Conservation (phyloP, 1,139 yeast genomes). For the Magnusiomyces tetraspermus region DNA sequence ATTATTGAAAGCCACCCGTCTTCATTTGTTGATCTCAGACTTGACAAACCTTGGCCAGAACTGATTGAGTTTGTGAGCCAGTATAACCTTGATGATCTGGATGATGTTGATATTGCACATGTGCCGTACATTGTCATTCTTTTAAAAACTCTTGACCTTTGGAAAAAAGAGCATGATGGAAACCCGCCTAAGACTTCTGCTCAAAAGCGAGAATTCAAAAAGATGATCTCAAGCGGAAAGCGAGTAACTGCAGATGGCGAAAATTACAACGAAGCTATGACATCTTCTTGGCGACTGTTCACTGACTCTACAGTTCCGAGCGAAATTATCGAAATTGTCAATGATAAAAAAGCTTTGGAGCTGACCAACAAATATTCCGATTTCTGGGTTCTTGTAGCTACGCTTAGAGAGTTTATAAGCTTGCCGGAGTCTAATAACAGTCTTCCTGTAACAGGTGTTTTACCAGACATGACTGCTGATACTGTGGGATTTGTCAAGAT, state of each 20-base stretch:
- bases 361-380: conserved; percentile 19
- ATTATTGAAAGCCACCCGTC: conserved; percentile 72
- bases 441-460: conserved; percentile 62
- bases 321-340: conserved; percentile 25
- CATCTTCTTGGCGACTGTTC: conserved; percentile 46
- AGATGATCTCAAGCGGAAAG: conserved; percentile 29
- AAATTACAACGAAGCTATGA: conserved; percentile 65
- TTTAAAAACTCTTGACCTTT: conserved; percentile 44
- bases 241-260: conserved; percentile 37
- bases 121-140: conserved; percentile 67
- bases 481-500: conserved; percentile 53
- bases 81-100: conserved; percentile 41
- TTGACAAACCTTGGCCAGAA: conserved; percentile 71
- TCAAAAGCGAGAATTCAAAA: conserved; percentile 44
- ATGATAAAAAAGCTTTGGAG: conserved; percentile 14
- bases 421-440: conserved; percentile 21
- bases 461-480: conserved; percentile 88
- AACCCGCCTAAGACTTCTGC: conserved; percentile 38
- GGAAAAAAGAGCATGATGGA: conserved; percentile 35
- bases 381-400: conserved; percentile 56
- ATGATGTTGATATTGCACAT: conserved; percentile 50
- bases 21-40: conserved; percentile 54
- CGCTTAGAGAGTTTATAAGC: conserved; percentile 45
- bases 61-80: conserved; percentile 45
- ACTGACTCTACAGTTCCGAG: conserved; percentile 30